A percentile compares a stretch with the other conserved stretches of the same genome.
Evolutionary conservation across 2,329 filamentous ascomycete species (phyloP).

Genomic region (Pseudocercospora fuligena): DNA sequence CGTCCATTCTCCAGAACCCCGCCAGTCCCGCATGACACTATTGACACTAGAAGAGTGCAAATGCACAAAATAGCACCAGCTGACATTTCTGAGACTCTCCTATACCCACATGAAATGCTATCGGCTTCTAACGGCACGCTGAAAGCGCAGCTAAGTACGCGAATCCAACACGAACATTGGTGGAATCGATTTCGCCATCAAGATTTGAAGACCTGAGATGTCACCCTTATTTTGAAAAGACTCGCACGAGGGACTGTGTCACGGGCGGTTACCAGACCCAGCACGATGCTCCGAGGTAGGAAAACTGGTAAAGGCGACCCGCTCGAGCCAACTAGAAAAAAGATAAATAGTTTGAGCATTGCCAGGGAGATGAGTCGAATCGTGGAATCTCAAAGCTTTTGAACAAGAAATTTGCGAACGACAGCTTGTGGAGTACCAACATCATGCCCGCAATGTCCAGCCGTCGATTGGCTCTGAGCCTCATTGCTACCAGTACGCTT

Average conservation of each 20-base stretch:
- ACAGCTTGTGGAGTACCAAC: background rate
- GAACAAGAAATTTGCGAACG: background rate
- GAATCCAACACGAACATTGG: background rate
- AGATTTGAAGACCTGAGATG: background rate
- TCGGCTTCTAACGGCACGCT: background rate
- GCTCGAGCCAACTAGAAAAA: no score
- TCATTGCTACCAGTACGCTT: constrained; percentile 21
- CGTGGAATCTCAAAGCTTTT: background rate
- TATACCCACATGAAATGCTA: background rate
- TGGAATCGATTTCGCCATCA: background rate
- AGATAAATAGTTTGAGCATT: background rate
- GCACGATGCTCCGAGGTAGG: no score
- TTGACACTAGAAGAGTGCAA: background rate
- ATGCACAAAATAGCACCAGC: background rate
- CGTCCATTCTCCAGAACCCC: background rate
- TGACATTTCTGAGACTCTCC: background rate
- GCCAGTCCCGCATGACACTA: background rate
- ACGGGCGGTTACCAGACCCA: no score
- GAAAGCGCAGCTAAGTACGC: background rate
- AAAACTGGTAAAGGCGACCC: no score
- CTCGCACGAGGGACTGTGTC: no score
- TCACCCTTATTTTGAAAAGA: no score
- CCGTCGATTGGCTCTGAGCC: constrained; percentile 21
- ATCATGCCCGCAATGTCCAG: constrained; percentile 23
- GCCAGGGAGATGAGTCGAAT: background rate